A percentile compares a stretch with the other conserved stretches of the same genome.
Conservation (phyloP, 1,139 yeast genomes). For the Candida buenavistaensis region DNA sequence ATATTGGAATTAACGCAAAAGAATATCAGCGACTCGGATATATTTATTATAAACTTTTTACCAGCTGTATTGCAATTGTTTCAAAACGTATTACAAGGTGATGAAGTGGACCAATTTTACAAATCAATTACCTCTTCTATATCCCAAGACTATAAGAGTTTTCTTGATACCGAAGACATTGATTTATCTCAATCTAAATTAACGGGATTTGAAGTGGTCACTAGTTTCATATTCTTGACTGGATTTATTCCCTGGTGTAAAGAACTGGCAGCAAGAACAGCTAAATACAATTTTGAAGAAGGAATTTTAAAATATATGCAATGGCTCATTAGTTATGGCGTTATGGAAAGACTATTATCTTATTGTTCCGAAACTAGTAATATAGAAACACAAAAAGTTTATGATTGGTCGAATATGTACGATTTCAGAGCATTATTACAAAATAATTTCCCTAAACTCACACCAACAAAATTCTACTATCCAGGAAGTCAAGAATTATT, state of each 20-base stretch:
- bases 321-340: conserved; percentile 56
- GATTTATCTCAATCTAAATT: conserved; percentile 52
- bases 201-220: conserved; percentile 48
- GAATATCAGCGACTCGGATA: conserved; percentile 57
- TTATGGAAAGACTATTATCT: conserved; percentile 74
- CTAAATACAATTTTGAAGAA: conserved; percentile 52
- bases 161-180: conserved; percentile 28
- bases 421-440: conserved; percentile 71
- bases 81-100: conserved; percentile 25
- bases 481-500: conserved; percentile 28
- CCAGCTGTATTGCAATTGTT: conserved; percentile 59
- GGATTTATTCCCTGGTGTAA: conserved; percentile 75
- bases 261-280: conserved; percentile 42
- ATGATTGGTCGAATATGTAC: conserved; percentile 48
- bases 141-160: conserved; percentile 24
- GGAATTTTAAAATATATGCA: conserved; percentile 40
- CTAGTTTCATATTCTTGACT: conserved; percentile 60
- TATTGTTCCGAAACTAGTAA: conserved; percentile 66
- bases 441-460: conserved; percentile 58
- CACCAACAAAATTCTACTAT: conserved; percentile 39
- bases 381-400: conserved; percentile 28
- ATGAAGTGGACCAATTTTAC: conserved; percentile 31
- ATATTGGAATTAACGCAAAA: conserved; percentile 32
- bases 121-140: conserved; percentile 18
- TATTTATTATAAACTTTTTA: conserved; percentile 59